Conservation (phyloP, 1,139 yeast genomes). For the Pichia sp. region DNA sequence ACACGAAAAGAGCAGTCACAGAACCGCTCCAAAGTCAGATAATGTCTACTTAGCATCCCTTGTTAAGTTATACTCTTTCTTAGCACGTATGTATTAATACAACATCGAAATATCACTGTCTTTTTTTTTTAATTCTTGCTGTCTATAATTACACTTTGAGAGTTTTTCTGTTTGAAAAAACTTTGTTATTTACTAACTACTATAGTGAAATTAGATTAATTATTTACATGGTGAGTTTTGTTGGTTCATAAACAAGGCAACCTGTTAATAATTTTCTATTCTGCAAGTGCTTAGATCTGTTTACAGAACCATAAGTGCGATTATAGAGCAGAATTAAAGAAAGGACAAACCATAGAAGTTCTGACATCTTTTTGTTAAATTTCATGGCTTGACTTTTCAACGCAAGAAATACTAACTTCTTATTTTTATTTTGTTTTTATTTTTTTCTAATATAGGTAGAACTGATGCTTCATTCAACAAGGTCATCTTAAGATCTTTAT, state of each 20-base stretch:
- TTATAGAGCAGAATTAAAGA: constrained; percentile 31
- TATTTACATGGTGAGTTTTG: no score
- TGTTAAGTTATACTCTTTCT: constrained; percentile 97
- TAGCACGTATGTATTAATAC: constrained; percentile 85
- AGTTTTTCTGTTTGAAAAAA: no score
- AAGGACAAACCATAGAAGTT: constrained; percentile 2
- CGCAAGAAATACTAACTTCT: constrained; percentile 24
- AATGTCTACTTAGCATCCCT: constrained; percentile 96
- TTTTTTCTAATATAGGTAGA: constrained; percentile 57
- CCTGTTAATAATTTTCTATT: no score
- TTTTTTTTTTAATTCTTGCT: constrained; percentile 19
- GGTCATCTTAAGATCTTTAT: constrained; percentile 88
- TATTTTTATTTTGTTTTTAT: constrained; percentile 11
- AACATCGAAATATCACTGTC: no score
- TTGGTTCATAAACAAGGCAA: no score
- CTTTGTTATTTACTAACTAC: no score
- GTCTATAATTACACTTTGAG: constrained; percentile 13
- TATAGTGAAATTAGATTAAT: no score
- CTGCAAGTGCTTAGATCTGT: constrained; percentile 27
- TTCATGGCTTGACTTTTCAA: no score
- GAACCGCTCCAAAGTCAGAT: constrained; percentile 99
- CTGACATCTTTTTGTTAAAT: no score
- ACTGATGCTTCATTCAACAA: constrained; percentile 99
- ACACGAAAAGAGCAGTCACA: constrained; percentile 94
- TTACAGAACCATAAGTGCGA: constrained; percentile 23